These are phyloP conservation scores for Phanerochaete carnosa DNA, from an alignment of 768 basidiomycete genomes.

Conservation along the genomic window DNA sequence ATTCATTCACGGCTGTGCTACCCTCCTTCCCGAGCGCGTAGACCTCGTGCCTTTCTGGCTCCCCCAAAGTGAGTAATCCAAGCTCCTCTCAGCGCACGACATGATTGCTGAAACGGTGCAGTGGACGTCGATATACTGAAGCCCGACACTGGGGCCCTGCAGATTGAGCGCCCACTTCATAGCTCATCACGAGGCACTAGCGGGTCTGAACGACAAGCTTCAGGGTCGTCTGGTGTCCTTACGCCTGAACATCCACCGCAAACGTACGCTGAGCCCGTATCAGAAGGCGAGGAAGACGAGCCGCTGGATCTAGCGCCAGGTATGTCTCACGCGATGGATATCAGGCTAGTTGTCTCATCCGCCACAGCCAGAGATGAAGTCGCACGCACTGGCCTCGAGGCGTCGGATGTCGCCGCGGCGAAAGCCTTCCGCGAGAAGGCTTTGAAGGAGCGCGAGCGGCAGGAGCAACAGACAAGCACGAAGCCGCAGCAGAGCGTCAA, in stretches of 20 bases:
- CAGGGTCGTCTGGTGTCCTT: constrained; percentile 39
- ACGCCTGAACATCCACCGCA: constrained; percentile 31
- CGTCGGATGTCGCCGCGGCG: constrained; percentile 76
- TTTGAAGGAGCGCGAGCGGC: constrained; percentile 47
- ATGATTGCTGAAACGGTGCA: constrained; percentile 24
- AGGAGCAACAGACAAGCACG: constrained; percentile 13
- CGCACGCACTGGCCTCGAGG: constrained; percentile 72
- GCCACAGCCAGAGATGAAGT: constrained; percentile 66
- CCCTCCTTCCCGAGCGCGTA: constrained; percentile 86
- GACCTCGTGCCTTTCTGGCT: constrained; percentile 98
- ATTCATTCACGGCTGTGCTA: constrained; percentile 97
- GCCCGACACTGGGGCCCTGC: constrained; percentile 66
- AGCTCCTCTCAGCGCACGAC: neutral
- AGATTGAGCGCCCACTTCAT: constrained; percentile 70
- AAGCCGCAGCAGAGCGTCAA: neutral
- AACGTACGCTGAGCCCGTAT: constrained; percentile 82
- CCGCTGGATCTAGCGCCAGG: constrained; percentile 59
- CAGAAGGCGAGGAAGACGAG: constrained; percentile 94
- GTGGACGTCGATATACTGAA: constrained; percentile 97
- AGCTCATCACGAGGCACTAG: constrained; percentile 42
- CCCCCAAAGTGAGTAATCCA: constrained; percentile 69
- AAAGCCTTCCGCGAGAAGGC: constrained; percentile 82
- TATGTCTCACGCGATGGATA: constrained; percentile 1
- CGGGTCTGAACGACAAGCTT: constrained; percentile 32
- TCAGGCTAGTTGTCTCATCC: neutral